phyloP scores from a whole-genome alignment of 495 filamentous ascomycete genomes.

The Choiromyces venosus region DNA sequence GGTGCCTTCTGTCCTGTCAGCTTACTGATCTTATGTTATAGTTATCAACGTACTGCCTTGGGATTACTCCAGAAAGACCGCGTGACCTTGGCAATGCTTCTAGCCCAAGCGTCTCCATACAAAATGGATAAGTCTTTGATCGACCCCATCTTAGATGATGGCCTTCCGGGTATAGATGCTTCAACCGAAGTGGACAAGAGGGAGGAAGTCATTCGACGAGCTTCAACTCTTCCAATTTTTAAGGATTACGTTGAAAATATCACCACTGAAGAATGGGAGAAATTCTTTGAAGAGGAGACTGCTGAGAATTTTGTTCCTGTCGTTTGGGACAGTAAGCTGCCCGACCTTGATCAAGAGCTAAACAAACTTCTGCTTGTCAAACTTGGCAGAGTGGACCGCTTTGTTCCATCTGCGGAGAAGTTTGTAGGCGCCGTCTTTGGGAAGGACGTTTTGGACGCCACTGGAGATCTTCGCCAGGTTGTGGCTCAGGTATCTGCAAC shows the following conservation, averaged over 20 bases:
- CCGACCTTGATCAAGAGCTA: conserved; percentile 68
- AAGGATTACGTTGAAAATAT: conserved; percentile 64
- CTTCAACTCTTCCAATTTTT: conserved; percentile 64
- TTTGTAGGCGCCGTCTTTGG: conserved; percentile 90
- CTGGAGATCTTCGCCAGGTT: conserved; percentile 76
- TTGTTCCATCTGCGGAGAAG: conserved; percentile 83
- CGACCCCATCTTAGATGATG: conserved; percentile 76
- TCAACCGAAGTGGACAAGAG: conserved; percentile 60
- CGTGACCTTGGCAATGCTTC: conserved; percentile 88
- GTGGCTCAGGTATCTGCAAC: conserved; percentile 76
- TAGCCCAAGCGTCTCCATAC: conserved; percentile 89
- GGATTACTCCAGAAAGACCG: conserved; percentile 90
- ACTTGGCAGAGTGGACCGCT: conserved; percentile 88
- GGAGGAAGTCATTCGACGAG: conserved; percentile 63
- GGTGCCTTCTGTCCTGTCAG: background rate
- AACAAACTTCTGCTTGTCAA: conserved; percentile 83
- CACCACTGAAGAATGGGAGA: conserved; percentile 63
- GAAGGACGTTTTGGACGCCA: conserved; percentile 69
- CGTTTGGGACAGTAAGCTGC: conserved; percentile 62
- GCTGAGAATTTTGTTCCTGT: conserved; percentile 81
- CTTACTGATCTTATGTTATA: conserved; percentile 8
- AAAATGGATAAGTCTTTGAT: conserved; percentile 85
- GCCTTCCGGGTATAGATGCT: conserved; percentile 68
- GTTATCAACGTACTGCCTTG: conserved; percentile 84
- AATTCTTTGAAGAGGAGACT: conserved; percentile 75